These are phyloP conservation scores for Mycosphaerella arachidis DNA, from an alignment of 2,329 filamentous ascomycete genomes.

Conservation along the genomic window DNA sequence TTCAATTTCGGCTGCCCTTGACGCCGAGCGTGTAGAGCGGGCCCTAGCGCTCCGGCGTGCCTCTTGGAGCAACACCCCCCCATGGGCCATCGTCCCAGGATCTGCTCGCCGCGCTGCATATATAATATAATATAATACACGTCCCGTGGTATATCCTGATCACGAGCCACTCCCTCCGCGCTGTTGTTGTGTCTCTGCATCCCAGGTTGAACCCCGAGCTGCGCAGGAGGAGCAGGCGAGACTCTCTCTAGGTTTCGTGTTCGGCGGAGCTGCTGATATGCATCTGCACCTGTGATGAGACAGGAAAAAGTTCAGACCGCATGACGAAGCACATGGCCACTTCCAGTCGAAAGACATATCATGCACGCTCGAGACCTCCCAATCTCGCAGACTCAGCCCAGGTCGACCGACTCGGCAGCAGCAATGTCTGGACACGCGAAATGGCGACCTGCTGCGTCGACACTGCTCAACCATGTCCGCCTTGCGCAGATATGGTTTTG, in stretches of 20 bases:
- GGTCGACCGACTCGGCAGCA: background rate
- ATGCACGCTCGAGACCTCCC: background rate
- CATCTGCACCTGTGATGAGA: background rate
- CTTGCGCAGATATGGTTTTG: background rate
- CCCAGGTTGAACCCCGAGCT: background rate
- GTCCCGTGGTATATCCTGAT: constrained; percentile 2
- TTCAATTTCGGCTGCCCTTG: background rate
- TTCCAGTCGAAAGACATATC: background rate
- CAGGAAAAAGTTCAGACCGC: background rate
- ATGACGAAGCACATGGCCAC: background rate
- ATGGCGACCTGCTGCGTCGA: background rate
- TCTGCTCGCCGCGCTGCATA: background rate
- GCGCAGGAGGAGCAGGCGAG: background rate
- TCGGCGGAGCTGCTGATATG: background rate
- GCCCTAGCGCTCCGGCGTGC: background rate
- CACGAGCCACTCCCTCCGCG: background rate
- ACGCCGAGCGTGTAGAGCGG: background rate
- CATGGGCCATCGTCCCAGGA: background rate
- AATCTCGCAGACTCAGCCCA: background rate
- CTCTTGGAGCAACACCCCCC: background rate
- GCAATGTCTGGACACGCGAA: background rate
- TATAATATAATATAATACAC: background rate
- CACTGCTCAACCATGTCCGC: background rate
- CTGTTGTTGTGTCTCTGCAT: background rate
- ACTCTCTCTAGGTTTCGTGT: background rate